Evolutionary conservation across 495 filamentous ascomycete genomes (phyloP), one percentile per base, ranked within the genome.

Genomic region (Xylaria nigripes): DNA sequence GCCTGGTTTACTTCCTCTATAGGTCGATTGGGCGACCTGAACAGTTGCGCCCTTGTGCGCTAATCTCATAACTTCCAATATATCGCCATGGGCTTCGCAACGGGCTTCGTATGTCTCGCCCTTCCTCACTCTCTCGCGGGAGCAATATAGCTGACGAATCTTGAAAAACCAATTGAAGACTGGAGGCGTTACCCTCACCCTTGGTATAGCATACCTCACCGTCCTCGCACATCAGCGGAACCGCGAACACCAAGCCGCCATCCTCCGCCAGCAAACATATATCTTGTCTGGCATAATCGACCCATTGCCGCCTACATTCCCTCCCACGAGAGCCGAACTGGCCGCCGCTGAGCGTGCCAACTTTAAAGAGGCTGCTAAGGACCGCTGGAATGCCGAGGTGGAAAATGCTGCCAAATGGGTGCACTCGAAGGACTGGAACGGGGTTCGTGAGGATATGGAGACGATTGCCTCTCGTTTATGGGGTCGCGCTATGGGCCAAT

Each of bases 141-240:
- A 30, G 34, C 16, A 38, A 24, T 48, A 29, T 48, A 29, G 58
- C 59, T 54, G 36, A 69, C 60, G 40, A 47, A 40, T 19, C 7
- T 3, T 36, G 32, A 36, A 29, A 29, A 29, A 21, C 49, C 27
- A 30, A 58, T 55, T 57, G 12, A 54, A 88, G 86, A 78, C 90
- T 64, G 85, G 89, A 62, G 91, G 93, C 59, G 80, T 93, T 36
- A 88, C 92, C 58, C 76, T 98, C 36, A 95, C 92, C 44, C 82
- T 89, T 43, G 82, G 85, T 22, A 61, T 87, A 51, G 80, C 93
- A 62, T 96, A 94, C 75, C 80, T 96, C 47, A 81, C 85, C 49
- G 68, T 95, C 23, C 73, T 82, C 65, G 72, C 86, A 6, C 90
- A 97, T 72, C 78, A 82, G 34, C 78, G 74, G 49, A 86, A 80